Percentiles rank a stretch among this genome's conserved stretches.
Conservation (phyloP, 1,284 basidiomycete genomes). For the Irpex lacteus region DNA sequence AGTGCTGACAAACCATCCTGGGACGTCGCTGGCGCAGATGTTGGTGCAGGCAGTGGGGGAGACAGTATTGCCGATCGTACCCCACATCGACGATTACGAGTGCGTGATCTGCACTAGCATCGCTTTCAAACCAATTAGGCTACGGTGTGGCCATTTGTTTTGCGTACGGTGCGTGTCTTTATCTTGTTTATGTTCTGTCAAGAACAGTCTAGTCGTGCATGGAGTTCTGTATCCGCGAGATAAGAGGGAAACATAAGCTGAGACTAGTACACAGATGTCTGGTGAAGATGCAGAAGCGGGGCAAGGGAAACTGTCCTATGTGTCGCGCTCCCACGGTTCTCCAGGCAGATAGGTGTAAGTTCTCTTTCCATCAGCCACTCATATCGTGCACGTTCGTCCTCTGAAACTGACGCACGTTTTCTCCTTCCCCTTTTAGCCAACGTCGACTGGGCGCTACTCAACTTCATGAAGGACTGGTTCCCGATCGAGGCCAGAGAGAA, state of each 20-base stretch:
- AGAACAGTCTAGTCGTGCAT: background rate
- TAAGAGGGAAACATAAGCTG: background rate
- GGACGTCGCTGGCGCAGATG: conserved; percentile 67
- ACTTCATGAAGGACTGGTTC: conserved; percentile 94
- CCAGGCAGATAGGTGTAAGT: conserved; percentile 71
- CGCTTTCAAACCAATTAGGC: conserved; percentile 86
- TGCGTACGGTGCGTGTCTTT: conserved; percentile 63
- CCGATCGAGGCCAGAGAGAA: conserved; percentile 83
- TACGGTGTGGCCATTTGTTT: conserved; percentile 88
- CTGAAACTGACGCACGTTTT: conserved; percentile 4
- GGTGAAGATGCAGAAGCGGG: conserved; percentile 91
- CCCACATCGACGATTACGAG: conserved; percentile 76
- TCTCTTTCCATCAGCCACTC: background rate
- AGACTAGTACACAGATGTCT: conserved; percentile 57
- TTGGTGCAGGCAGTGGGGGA: conserved; percentile 86
- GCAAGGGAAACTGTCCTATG: conserved; percentile 81
- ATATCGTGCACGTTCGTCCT: background rate
- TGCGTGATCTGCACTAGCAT: conserved; percentile 81
- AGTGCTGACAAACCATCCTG: conserved; percentile 15
- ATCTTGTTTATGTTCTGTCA: background rate
- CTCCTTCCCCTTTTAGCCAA: conserved; percentile 48
- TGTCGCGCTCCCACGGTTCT: conserved; percentile 80
- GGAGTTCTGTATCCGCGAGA: too few relatives aligned
- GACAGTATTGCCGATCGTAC: conserved; percentile 81
- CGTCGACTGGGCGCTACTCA: conserved; percentile 77